Evolutionary conservation across 2,329 filamentous ascomycete genomes (phyloP), one percentile per base, ranked within the genome.

Genomic region (Colletotrichum tanaceti): DNA sequence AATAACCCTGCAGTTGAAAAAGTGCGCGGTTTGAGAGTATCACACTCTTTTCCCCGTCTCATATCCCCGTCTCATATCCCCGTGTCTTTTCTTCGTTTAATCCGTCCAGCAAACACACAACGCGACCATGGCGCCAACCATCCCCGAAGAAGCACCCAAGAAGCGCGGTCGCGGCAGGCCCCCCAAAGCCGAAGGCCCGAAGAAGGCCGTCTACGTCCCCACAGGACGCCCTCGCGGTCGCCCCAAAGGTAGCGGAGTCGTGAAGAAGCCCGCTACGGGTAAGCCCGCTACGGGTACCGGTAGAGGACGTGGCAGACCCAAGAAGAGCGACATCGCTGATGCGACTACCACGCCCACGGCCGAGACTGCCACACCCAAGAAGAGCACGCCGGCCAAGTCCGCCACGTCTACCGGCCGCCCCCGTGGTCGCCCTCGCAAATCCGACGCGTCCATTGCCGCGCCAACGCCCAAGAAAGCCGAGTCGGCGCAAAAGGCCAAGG

Each of bases 161-260:
- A 80, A 80, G 72, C 77, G 77, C 65, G 78, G 79, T 46, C 79
- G 79, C 50, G 79, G 79, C 39, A 77, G 80, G 20, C 77, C 79
- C 16, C 76, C 77, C 58, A 81, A 82, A 73, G 79, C 77, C 60
- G 81, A 79, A 57, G 72, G 81, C 39, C 75, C 76, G 69, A 82
- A 81, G 74, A 71, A 68, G 52, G 65, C 77, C n/a, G 71, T 75
- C 58, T 79, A 81, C 43, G 76, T 74, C 3, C 78, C 82, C 28
- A 79, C 78, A 1, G 83, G 83, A 39, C 79, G 81, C n/a, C 82
- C 82, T 47, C 82, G 84, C n/a, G 83, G 83, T 35, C 81, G 83
- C 11, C 84, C 84, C 46, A 80, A 79, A 65, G 83, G 83, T 72
- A 78, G 75, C 68, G 77, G 73, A 68, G 76, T 76, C 68, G 79